Conservation (phyloP, 2,329 filamentous ascomycete species). For the Thielaviopsis ethacetica region DNA sequence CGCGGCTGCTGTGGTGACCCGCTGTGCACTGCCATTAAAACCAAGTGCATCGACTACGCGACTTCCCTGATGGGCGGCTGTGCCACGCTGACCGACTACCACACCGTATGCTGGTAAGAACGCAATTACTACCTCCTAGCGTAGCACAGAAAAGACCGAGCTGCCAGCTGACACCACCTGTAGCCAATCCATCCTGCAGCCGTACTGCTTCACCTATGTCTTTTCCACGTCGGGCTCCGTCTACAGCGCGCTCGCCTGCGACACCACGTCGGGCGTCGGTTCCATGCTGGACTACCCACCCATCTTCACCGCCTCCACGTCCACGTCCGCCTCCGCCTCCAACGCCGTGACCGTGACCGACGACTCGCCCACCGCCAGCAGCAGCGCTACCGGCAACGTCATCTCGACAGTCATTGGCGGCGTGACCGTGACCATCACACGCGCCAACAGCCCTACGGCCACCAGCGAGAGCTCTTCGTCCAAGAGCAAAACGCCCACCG, state of each 20-base stretch:
- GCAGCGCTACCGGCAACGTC: neutral
- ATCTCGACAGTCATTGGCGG: neutral
- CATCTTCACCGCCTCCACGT: slow-evolving; percentile 14
- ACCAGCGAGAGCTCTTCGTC: neutral
- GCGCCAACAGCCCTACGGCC: neutral
- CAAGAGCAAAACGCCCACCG: slow-evolving; percentile 19
- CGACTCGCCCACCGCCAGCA: neutral
- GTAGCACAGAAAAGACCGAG: no score
- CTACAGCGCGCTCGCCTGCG: slow-evolving; percentile 16
- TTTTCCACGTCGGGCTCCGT: slow-evolving; percentile 15
- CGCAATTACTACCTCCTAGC: no score
- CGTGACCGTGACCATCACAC: neutral
- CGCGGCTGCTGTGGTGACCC: slow-evolving; percentile 20
- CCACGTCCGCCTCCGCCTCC: neutral
- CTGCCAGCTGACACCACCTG: neutral
- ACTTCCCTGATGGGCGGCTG: slow-evolving; percentile 16
- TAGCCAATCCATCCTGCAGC: neutral
- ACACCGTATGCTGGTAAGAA: slow-evolving; percentile 22
- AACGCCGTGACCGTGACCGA: neutral
- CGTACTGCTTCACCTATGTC: slow-evolving; percentile 19
- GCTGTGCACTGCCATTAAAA: slow-evolving; percentile 19
- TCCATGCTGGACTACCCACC: slow-evolving; percentile 18
- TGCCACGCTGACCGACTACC: slow-evolving; percentile 17
- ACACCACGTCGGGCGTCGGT: slow-evolving; percentile 15
- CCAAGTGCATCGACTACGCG: slow-evolving; percentile 19